These are phyloP conservation scores for Candida sp. DNA, from an alignment of 1,139 yeast species.

Conservation along the genomic window DNA sequence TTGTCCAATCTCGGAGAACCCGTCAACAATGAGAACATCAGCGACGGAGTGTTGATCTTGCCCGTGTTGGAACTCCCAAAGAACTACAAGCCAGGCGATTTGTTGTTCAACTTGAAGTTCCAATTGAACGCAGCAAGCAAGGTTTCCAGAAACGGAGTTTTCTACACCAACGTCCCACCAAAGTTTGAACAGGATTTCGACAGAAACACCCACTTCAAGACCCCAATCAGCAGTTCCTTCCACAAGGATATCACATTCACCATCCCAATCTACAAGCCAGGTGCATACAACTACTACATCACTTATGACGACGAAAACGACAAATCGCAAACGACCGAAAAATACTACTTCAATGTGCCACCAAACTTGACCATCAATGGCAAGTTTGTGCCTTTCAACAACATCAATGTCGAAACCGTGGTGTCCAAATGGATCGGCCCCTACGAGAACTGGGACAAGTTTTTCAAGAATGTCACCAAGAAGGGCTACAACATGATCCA, in stretches of 20 bases:
- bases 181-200: conserved; percentile 46
- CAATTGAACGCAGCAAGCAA: conserved; percentile 77
- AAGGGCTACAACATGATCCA: conserved; percentile 97
- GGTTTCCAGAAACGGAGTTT: conserved; percentile 68
- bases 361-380: conserved; percentile 69
- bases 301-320: conserved; percentile 35
- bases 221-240: conserved; percentile 53
- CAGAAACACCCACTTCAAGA: conserved; percentile 56
- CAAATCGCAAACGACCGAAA: conserved; percentile 42
- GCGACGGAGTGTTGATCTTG: conserved; percentile 65
- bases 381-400: conserved; percentile 68
- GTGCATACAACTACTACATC: conserved; percentile 74
- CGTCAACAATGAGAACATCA: conserved; percentile 43
- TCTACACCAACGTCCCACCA: conserved; percentile 79
- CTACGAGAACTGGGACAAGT: conserved; percentile 61
- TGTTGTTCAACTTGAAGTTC: conserved; percentile 60
- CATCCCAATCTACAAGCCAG: conserved; percentile 72
- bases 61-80: conserved; percentile 60
- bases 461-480: conserved; percentile 60
- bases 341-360: conserved; percentile 79
- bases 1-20: conserved; percentile 63
- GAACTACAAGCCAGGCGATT: conserved; percentile 40
- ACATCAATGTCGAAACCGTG: conserved; percentile 85
- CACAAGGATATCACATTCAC: conserved; percentile 64
- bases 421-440: conserved; percentile 94